phyloP scores from a whole-genome alignment of 1,284 basidiomycete genomes.

The Ganoderma lucidum region DNA sequence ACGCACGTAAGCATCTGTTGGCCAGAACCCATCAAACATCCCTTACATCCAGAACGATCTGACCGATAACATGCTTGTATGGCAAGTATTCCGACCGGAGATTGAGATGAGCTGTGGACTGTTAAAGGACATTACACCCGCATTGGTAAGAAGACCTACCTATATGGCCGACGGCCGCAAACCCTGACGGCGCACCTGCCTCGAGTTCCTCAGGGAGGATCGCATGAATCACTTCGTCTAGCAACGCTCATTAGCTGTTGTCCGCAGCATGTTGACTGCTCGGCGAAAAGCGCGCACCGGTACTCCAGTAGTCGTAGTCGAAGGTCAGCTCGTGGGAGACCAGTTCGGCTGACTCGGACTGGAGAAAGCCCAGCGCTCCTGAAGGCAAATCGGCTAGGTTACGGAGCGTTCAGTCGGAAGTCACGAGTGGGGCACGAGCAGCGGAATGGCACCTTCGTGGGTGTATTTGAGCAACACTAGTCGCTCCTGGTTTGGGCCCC shows the following conservation, averaged over 20 bases:
- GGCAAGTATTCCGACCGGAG: conserved; percentile 91
- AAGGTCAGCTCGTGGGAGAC: conserved; percentile 68
- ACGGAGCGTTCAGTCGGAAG: conserved; percentile 37
- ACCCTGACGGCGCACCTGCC: conserved; percentile 86
- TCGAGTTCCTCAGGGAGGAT: conserved; percentile 81
- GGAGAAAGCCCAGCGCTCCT: conserved; percentile 62
- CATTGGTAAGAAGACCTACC: conserved; percentile 55
- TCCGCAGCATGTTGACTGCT: neutral
- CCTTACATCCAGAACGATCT: conserved; percentile 89
- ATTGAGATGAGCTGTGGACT: conserved; percentile 80
- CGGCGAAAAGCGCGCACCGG: conserved; percentile 55
- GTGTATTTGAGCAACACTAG: conserved; percentile 69
- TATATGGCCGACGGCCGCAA: conserved; percentile 92
- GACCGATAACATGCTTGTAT: conserved; percentile 91
- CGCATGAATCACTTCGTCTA: conserved; percentile 85
- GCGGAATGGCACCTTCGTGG: conserved; percentile 59
- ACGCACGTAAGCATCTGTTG: neutral
- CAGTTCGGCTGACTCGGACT: conserved; percentile 60
- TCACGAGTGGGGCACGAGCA: conserved; percentile 14
- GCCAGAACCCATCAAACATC: conserved; percentile 14
- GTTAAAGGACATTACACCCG: neutral
- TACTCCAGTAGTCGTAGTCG: conserved; percentile 87
- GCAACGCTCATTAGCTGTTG: conserved; percentile 6
- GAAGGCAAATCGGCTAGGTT: conserved; percentile 74
- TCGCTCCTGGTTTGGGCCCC: conserved; percentile 58